Percentiles rank a stretch among this genome's conserved stretches.
phyloP scores from a whole-genome alignment of 306 rosid genomes.

The Carpinus viminea region DNA sequence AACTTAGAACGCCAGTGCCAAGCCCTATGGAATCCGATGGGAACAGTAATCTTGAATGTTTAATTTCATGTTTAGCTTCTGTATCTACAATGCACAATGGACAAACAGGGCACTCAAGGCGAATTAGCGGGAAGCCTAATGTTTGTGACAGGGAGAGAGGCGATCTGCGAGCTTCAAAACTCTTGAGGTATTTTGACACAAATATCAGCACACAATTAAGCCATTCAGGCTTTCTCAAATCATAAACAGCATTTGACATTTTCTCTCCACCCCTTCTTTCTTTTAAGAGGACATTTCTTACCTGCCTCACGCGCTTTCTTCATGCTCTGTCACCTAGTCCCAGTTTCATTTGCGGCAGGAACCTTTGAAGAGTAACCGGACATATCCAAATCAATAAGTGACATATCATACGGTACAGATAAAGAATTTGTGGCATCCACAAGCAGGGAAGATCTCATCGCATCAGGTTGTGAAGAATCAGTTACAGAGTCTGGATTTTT shows the following conservation, averaged over 20 bases:
- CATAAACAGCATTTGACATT: constrained; percentile 23
- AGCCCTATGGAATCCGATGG: constrained; percentile 10
- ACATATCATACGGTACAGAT: constrained; percentile 67
- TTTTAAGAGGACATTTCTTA: constrained; percentile 26
- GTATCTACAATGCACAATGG: constrained; percentile 66
- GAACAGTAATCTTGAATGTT: constrained; percentile 16
- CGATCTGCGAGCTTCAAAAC: constrained; percentile 3
- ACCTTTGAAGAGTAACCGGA: constrained; percentile 76
- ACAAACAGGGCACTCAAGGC: constrained; percentile 43
- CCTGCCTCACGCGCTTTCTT: constrained; percentile 24
- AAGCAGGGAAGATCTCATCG: constrained; percentile 74
- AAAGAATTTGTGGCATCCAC: constrained; percentile 61
- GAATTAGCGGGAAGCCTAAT: constrained; percentile 37
- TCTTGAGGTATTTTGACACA: constrained; percentile 27
- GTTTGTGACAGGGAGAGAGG: constrained; percentile 25
- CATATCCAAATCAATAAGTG: constrained; percentile 80
- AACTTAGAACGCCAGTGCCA: neutral
- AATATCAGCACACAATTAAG: constrained; percentile 28
- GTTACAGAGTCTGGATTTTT: constrained; percentile 34
- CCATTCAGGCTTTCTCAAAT: constrained; percentile 33
- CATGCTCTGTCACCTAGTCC: constrained; percentile 39
- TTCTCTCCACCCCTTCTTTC: constrained; percentile 22
- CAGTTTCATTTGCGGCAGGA: constrained; percentile 63
- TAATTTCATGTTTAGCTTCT: constrained; percentile 22
- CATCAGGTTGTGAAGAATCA: constrained; percentile 45